Conservation (phyloP, 2,329 filamentous ascomycete genomes). For the Tolypocladium cylindrosporum region DNA sequence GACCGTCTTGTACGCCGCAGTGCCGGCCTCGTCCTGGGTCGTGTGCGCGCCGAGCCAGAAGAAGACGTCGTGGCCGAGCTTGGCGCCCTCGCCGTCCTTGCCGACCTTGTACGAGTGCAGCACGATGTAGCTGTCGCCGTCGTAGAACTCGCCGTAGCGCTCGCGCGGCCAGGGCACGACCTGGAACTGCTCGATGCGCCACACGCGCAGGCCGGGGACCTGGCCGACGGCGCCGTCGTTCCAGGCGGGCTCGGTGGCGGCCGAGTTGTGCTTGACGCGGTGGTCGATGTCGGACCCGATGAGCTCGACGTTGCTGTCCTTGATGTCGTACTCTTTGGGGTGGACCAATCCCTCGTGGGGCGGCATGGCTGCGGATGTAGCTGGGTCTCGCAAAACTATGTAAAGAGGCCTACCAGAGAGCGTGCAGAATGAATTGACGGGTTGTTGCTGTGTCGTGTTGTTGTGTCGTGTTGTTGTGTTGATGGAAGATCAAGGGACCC, state of each 20-base stretch:
- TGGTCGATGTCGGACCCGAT: conserved; percentile 56
- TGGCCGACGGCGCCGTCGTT: conserved; percentile 45
- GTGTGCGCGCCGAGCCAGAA: conserved; percentile 61
- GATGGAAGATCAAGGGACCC: not conserved
- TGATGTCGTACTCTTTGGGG: conserved; percentile 54
- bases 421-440: not conserved
- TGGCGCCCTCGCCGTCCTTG: conserved; percentile 26
- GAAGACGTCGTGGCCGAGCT: conserved; percentile 54
- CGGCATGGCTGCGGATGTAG: conserved; percentile 34
- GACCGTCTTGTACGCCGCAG: conserved; percentile 61
- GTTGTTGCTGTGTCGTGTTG: not conserved
- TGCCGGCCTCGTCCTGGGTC: conserved; percentile 58
- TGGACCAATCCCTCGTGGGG: conserved; percentile 54
- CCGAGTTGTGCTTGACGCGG: conserved; percentile 57
- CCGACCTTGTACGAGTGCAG: conserved; percentile 48
- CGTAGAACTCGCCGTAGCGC: conserved; percentile 50
- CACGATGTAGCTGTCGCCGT: conserved; percentile 60
- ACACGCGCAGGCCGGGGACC: conserved; percentile 45
- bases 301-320: conserved; percentile 58
- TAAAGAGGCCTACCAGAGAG: too few species aligned
- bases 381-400: too few species aligned
- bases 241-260: conserved; percentile 57
- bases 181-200: conserved; percentile 59
- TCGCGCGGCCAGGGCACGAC: conserved; percentile 50
- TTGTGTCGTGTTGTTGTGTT: not conserved